A percentile compares a stretch with the other conserved stretches of the same genome.
Evolutionary conservation across 192 early-diverging fungal genomes (phyloP).

Genomic region (Pilaira anomala): DNA sequence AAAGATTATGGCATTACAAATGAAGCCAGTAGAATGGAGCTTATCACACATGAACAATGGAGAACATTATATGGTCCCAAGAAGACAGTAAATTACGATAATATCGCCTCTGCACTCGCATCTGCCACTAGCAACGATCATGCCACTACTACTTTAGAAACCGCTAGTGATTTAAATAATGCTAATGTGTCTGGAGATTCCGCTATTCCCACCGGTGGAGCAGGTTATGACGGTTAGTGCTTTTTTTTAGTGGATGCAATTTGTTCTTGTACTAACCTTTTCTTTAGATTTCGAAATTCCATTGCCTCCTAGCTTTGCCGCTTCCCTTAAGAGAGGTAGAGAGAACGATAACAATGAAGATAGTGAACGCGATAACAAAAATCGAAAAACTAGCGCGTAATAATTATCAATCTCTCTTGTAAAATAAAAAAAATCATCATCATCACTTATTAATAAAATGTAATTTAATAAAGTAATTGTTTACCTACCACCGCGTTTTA

Average conservation of each 20-base stretch:
- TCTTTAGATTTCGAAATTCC: constrained; percentile 22
- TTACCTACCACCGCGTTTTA: no score
- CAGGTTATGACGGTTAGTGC: constrained; percentile 18
- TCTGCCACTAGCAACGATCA: neutral
- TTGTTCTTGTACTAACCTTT: constrained; percentile 3
- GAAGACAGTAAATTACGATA: neutral
- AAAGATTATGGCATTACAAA: constrained; percentile 31
- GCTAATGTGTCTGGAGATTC: neutral
- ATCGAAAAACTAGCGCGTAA: no score
- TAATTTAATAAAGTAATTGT: no score
- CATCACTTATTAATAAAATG: no score
- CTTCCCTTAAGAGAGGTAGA: neutral
- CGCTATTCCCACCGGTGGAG: constrained; percentile 14
- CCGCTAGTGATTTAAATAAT: neutral
- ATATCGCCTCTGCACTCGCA: neutral
- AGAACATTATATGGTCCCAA: constrained; percentile 15
- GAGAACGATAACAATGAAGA: neutral
- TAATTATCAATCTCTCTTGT: no score
- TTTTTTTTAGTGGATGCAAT: neutral
- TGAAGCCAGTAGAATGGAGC: constrained; percentile 42
- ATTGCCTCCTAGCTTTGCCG: constrained; percentile 16
- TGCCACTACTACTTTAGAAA: neutral
- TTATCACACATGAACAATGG: constrained; percentile 38
- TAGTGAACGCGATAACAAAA: no score
- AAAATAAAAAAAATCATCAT: no score